phyloP scores from a whole-genome alignment of 1,284 basidiomycete genomes.

The Rhodotorula sp. region DNA sequence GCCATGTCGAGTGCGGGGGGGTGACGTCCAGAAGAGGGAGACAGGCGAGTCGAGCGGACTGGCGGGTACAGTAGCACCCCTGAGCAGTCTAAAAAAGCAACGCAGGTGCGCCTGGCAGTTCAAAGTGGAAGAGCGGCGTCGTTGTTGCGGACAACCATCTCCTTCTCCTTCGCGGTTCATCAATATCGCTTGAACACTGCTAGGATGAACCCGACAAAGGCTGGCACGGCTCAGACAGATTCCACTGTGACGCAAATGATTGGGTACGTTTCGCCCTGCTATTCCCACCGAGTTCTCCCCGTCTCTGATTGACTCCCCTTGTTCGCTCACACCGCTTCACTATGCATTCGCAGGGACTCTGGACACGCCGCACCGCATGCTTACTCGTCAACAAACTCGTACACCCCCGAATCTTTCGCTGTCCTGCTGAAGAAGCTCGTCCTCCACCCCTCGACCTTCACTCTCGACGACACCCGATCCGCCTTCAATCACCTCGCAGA shows the following conservation, averaged over 20 bases:
- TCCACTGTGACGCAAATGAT: conserved; percentile 13
- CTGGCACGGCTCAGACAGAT: conserved; percentile 6
- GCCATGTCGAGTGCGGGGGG: background rate
- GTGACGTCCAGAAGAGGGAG: background rate
- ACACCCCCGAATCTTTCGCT: conserved; percentile 30
- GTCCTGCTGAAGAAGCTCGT: conserved; percentile 40
- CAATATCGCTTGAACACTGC: background rate
- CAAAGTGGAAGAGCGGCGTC: too few relatives aligned
- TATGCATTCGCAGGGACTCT: background rate
- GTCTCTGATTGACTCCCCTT: background rate
- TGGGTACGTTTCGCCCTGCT: conserved; percentile 5
- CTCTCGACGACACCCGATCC: conserved; percentile 20
- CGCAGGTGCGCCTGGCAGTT: too few relatives aligned
- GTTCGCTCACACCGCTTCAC: background rate
- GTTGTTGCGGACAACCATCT: background rate
- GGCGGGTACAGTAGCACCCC: too few relatives aligned
- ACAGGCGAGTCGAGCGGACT: background rate
- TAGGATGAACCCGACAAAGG: background rate
- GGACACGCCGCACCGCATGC: background rate
- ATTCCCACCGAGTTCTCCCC: background rate
- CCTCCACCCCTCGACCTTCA: conserved; percentile 25
- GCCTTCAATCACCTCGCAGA: conserved; percentile 39
- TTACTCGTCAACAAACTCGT: background rate
- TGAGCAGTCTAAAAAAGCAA: too few relatives aligned
- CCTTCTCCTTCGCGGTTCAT: background rate